Evolutionary conservation across 345 rosid species (phyloP), one percentile per base, ranked within the genome.

Genomic region (Euphorbia lathyris): DNA sequence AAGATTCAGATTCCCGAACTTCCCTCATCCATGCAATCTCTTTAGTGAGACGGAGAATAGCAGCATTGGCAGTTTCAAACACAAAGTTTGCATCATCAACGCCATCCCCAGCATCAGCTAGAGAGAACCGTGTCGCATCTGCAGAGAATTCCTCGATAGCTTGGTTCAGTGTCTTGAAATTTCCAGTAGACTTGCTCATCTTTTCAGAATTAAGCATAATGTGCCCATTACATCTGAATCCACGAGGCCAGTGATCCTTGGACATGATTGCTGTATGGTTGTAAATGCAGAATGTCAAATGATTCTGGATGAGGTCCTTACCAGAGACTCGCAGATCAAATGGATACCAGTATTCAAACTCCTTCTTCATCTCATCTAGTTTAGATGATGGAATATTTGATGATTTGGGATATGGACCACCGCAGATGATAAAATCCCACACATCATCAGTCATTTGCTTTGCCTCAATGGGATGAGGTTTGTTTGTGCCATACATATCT

Each of bases 51-150:
- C 93, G 83, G 58, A 90, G 82, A 70, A 95, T 92, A 58, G 94
- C 99, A 51, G 97, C 83, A 79, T 90, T 95, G 42, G 98, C 93
- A 63, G 97, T 92, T 77, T 88, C 97, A 77, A 84, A 86, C 5
- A 88, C 97, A 72, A 91, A 95, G 65, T 95, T 94, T n/a, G 97
- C 98, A 86, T 94, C 98, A 71, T 94, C 98, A 58, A 90, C 91
- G 3, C 97, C 98, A 64, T 94, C 98, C 30, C 98, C 98, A 61
- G 97, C 91, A 87, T 91, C 98, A 72, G 98, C 98, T 53, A 90
- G 80, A 65, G 93, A 83, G 79, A 86, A 91, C 58, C 97, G 84
- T 16, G 97, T 90, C 30, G 93, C 97, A 81, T 89, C 96, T 43
- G 98, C 93, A 52, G 96, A 91, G 77, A 85, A 90, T 68, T 94